These are phyloP conservation scores for Hypoxylon lienhwacheense DNA, from an alignment of 495 filamentous ascomycete species.

Conservation along the genomic window DNA sequence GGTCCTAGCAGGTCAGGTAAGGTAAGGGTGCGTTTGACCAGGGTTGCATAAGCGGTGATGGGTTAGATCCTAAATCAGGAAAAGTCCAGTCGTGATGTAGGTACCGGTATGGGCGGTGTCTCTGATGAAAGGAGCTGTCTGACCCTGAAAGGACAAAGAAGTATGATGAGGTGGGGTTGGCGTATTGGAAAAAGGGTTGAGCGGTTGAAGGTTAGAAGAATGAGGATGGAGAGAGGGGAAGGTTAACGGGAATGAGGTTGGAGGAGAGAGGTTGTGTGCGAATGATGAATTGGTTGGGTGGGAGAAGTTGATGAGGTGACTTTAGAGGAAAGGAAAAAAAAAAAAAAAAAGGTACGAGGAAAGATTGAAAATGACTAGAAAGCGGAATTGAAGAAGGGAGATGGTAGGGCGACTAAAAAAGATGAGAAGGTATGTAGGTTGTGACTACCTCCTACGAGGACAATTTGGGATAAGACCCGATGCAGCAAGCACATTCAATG, in stretches of 20 bases:
- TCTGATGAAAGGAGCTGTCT: conserved; percentile 16
- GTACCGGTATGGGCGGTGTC: conserved; percentile 20
- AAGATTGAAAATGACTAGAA: conserved; percentile 28
- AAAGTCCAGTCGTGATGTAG: conserved; percentile 18
- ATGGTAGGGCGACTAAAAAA: conserved; percentile 25
- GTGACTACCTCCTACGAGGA: conserved; percentile 10
- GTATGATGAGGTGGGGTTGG: conserved; percentile 28
- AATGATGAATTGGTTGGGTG: conserved; percentile 10
- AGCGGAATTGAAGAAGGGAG: conserved; percentile 35
- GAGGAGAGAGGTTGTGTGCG: conserved; percentile 21
- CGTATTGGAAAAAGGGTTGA: conserved; percentile 29
- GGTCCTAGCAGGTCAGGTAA: conserved; percentile 18
- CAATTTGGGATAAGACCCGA: conserved; percentile 30
- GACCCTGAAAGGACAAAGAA: conserved; percentile 20
- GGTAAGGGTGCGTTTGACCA: conserved; percentile 33
- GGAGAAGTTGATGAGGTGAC: conserved; percentile 24
- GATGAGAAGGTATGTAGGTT: conserved; percentile 4
- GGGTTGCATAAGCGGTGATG: conserved; percentile 36
- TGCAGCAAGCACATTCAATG: conserved; percentile 18
- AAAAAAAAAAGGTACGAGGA: conserved; percentile 30
- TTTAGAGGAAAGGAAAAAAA: conserved; percentile 30
- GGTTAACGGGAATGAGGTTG: conserved; percentile 36
- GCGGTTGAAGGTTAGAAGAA: conserved; percentile 27
- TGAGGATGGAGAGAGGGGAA: conserved; percentile 27
- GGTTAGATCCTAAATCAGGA: conserved; percentile 19